A percentile compares a stretch with the other conserved stretches of the same genome.
phyloP scores from a whole-genome alignment of 192 early-diverging fungal species.

The Gigaspora rosea region DNA sequence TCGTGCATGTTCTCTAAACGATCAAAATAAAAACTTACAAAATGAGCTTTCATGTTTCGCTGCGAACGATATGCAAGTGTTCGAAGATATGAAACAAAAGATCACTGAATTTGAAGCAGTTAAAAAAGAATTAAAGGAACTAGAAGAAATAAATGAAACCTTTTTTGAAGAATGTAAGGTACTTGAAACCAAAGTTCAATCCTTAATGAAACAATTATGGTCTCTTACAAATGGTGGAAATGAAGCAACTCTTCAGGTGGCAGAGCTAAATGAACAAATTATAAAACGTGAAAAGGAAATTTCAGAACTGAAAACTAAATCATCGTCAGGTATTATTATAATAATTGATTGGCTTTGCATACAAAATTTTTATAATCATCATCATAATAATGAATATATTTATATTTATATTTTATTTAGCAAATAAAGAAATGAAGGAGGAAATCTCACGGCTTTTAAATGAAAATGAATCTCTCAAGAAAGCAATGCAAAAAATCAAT shows the following conservation, averaged over 20 bases:
- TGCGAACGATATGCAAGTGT: neutral
- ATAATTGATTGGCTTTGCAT: constrained; percentile 11
- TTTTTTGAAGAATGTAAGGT: constrained; percentile 16
- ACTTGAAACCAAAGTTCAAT: constrained; percentile 16
- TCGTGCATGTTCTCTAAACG: neutral
- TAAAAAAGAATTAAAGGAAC: neutral
- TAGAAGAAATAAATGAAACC: constrained; percentile 19
- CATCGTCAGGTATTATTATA: neutral
- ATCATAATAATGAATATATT: too few relatives aligned
- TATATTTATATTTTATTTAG: too few relatives aligned
- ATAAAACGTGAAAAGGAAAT: neutral
- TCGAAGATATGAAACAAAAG: constrained; percentile 8
- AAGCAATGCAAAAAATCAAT: neutral
- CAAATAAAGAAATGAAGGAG: constrained; percentile 6
- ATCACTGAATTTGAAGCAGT: constrained; percentile 19
- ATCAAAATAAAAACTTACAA: constrained; percentile 23
- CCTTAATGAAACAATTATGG: constrained; percentile 8
- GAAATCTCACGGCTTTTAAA: constrained; percentile 17
- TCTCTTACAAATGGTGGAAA: neutral
- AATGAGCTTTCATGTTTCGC: neutral
- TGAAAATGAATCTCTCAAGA: neutral
- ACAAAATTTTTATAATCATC: neutral
- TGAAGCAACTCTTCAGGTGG: neutral
- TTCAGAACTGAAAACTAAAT: neutral
- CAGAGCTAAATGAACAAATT: constrained; percentile 23